Percentiles rank a stretch among this genome's conserved stretches.
phyloP scores from a whole-genome alignment of 345 rosid species.

The Hibiscus trionum region DNA sequence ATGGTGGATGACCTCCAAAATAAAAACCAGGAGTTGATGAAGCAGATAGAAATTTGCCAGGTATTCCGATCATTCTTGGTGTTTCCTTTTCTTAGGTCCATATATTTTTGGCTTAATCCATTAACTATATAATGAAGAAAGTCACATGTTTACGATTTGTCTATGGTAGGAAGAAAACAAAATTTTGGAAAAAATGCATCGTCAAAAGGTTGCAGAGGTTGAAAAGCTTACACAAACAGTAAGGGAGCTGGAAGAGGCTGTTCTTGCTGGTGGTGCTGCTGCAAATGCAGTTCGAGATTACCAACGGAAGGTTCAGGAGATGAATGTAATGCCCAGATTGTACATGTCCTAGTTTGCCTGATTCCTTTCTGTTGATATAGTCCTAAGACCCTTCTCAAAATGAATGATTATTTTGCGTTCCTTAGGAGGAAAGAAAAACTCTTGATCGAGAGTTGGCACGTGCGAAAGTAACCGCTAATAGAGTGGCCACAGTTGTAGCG shows the following conservation, averaged over 20 bases:
- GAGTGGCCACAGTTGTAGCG: conserved; percentile 96
- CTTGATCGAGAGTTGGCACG: conserved; percentile 95
- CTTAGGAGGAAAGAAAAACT: conserved; percentile 88
- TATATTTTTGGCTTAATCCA: not conserved
- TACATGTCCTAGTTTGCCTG: conserved; percentile 2
- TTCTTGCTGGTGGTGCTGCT: conserved; percentile 98
- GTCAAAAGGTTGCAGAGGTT: conserved; percentile 97
- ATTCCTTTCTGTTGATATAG: not conserved
- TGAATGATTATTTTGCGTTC: conserved; percentile 12
- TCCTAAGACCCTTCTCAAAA: not conserved
- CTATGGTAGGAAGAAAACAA: conserved; percentile 76
- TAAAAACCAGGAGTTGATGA: conserved; percentile 93
- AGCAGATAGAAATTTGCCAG: conserved; percentile 96
- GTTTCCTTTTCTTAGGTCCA: not conserved
- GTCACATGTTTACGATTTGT: conserved; percentile 12
- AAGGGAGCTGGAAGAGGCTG: conserved; percentile 95
- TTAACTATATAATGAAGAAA: not conserved
- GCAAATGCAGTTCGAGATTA: conserved; percentile 98
- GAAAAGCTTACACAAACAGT: conserved; percentile 97
- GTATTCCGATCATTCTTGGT: conserved; percentile 27
- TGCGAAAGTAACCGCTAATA: conserved; percentile 95
- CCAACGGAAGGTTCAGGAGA: conserved; percentile 96
- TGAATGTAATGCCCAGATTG: conserved; percentile 61
- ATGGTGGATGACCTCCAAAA: conserved; percentile 99
- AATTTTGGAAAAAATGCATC: conserved; percentile 93